Evolutionary conservation across 345 rosid genomes (phyloP).

Genomic region (Lumnitzera racemosa): DNA sequence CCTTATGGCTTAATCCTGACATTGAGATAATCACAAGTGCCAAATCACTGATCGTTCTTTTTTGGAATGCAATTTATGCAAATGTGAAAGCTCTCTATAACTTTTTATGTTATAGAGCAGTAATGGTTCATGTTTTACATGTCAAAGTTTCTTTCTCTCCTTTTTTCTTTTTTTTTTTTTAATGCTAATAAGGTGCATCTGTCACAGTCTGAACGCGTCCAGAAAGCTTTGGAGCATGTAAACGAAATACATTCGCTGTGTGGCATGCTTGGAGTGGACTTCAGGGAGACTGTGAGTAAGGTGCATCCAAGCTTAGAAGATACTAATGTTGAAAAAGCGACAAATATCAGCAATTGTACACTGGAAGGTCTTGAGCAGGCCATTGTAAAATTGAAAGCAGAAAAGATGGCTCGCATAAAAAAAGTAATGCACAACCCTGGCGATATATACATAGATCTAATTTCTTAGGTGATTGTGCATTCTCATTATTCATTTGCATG

Average conservation of each 20-base stretch:
- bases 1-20: too few species aligned
- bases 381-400: slow-evolving; percentile 57
- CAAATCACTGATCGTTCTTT: too few species aligned
- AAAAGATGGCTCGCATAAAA: slow-evolving; percentile 62
- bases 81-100: too few species aligned
- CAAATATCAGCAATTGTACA: slow-evolving; percentile 76
- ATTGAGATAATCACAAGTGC: too few species aligned
- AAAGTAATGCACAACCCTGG: slow-evolving; percentile 39
- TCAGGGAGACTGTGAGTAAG: slow-evolving; percentile 66
- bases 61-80: too few species aligned
- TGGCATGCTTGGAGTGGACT: slow-evolving; percentile 82
- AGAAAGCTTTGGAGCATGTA: slow-evolving; percentile 62
- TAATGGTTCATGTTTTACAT: background rate
- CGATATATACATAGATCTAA: background rate
- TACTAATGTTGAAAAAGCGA: slow-evolving; percentile 55
- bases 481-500: too few species aligned
- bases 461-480: too few species aligned
- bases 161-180: background rate
- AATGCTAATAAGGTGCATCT: background rate
- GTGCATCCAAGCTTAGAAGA: slow-evolving; percentile 91
- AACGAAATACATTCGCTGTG: slow-evolving; percentile 84
- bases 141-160: background rate
- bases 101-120: too few species aligned
- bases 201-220: slow-evolving; percentile 86
- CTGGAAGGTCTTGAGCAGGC: slow-evolving; percentile 69